phyloP scores from a whole-genome alignment of 2,329 filamentous ascomycete species.

The Annulohypoxylon truncatum region DNA sequence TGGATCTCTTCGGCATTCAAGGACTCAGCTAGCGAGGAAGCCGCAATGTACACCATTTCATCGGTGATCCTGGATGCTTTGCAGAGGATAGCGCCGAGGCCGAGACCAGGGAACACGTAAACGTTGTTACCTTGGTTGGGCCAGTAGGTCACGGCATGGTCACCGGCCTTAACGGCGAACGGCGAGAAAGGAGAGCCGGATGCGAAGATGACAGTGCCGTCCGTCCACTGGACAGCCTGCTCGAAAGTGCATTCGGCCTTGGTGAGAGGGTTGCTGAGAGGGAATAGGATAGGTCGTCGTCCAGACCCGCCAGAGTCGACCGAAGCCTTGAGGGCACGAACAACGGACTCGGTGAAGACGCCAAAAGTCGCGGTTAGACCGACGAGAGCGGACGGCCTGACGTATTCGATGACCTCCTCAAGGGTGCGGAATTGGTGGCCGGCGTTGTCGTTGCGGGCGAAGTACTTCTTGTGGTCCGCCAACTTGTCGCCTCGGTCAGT shows the following conservation, averaged over 20 bases:
- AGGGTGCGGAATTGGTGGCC: slow-evolving; percentile 80
- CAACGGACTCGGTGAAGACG: slow-evolving; percentile 88
- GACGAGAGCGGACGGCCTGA: slow-evolving; percentile 93
- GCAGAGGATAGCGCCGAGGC: slow-evolving; percentile 90
- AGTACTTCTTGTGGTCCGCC: slow-evolving; percentile 87
- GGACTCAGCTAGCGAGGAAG: slow-evolving; percentile 80
- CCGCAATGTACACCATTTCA: slow-evolving; percentile 96
- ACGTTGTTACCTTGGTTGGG: slow-evolving; percentile 87
- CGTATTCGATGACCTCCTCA: slow-evolving; percentile 91
- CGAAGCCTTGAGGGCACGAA: slow-evolving; percentile 75
- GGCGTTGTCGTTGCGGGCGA: slow-evolving; percentile 72
- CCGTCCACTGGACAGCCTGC: slow-evolving; percentile 89
- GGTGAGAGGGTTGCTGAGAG: slow-evolving; percentile 92
- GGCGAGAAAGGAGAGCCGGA: slow-evolving; percentile 92
- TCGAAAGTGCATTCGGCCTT: slow-evolving; percentile 99
- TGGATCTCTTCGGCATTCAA: slow-evolving; percentile 85
- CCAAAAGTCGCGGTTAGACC: slow-evolving; percentile 95
- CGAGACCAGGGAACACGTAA: slow-evolving; percentile 97
- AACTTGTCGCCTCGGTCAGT: slow-evolving; percentile 92
- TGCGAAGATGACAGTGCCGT: slow-evolving; percentile 91
- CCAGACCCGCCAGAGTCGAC: slow-evolving; percentile 74
- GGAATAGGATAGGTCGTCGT: slow-evolving; percentile 91
- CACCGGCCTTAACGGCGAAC: slow-evolving; percentile 71
- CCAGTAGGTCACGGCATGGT: slow-evolving; percentile 74
- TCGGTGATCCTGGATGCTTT: slow-evolving; percentile 90